Base-by-base conservation (phyloP, 768 basidiomycete genomes). In the Collybia sordida region DNA sequence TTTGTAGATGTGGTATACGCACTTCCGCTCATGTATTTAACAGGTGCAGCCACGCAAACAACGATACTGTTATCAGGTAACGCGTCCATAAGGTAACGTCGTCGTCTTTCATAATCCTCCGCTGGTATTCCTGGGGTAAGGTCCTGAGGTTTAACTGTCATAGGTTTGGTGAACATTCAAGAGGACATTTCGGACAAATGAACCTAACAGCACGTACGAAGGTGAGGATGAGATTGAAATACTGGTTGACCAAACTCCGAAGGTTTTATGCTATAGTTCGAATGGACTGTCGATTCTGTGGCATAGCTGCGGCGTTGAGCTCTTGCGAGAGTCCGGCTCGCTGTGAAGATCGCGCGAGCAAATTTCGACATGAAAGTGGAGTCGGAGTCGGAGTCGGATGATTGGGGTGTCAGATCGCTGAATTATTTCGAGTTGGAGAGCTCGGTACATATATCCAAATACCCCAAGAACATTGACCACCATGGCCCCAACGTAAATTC, bases 11-110 rank as follows among this genome's bases (percentile, higher is more conserved):
- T 55, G 34, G 14, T 51, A 56, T 51, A 80, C 85, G 63, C 67
- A 88, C 89, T 86, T 61, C 75, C 82, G 56, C 81, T 86, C 87
- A 94, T 93, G 64, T 87, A 93, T 67, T 93, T 91, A 50, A 94
- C 72, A 2, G 86, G 82, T 1, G 87, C 90, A 5, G 90, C 86
- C 8, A 88, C 77, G 17, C 83, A 83, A 4, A 97, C 78, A 19
- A 92, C 93, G 21, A 88, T 55, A 50, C 84, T 85, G 40, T 82
- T 79, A 14, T 84, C 82, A 0, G 90, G 90, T 11, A 98, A 71
- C 23, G 69, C 65, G 22, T 86, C 76, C 83, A 98, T 88, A 27
- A 98, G 72, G 15, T 66, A 77, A 53, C 67, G 71, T 49, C 95
- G 69, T 47, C 95, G 72, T 12, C 60, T 63, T 50, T 93, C 88